Evolutionary conservation across 371 early-diverging fungal genomes (phyloP).

Genomic region (Mucor saturninus): DNA sequence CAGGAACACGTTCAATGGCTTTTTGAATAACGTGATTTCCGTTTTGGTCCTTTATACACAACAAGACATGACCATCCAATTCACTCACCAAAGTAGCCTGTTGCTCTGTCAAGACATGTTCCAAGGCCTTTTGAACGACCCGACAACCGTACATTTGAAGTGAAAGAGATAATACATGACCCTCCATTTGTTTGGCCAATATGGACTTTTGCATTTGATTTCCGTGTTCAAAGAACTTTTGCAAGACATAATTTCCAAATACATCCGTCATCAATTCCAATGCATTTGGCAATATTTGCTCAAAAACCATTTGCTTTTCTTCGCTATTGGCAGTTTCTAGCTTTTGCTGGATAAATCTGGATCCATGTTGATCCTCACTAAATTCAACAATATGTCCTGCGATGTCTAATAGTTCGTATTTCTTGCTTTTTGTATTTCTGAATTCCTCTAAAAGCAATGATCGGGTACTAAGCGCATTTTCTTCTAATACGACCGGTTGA

Average conservation of each 20-base stretch:
- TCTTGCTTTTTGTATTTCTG: conserved; percentile 89
- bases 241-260: conserved; percentile 99
- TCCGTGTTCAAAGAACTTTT: conserved; percentile 98
- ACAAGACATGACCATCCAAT: conserved; percentile 91
- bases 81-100: conserved; percentile 91
- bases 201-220: conserved; percentile 84
- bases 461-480: conserved; percentile 38
- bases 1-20: conserved; percentile 96
- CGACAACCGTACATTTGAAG: conserved; percentile 99
- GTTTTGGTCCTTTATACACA: conserved; percentile 99
- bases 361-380: conserved; percentile 98
- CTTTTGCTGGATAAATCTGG: conserved; percentile 98
- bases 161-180: conserved; percentile 91
- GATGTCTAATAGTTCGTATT: conserved; percentile 93
- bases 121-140: conserved; percentile 99
- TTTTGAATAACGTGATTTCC: conserved; percentile 99
- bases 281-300: conserved; percentile 91
- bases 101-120: conserved; percentile 86
- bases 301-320: conserved; percentile 96
- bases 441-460: conserved; percentile 91
- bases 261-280: conserved; percentile 98
- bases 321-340: conserved; percentile 91
- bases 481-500: conserved; percentile 1
- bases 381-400: conserved; percentile 93
- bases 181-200: conserved; percentile 91